phyloP scores from a whole-genome alignment of 176 grass and related monocot genomes.

The Juncus effusus region DNA sequence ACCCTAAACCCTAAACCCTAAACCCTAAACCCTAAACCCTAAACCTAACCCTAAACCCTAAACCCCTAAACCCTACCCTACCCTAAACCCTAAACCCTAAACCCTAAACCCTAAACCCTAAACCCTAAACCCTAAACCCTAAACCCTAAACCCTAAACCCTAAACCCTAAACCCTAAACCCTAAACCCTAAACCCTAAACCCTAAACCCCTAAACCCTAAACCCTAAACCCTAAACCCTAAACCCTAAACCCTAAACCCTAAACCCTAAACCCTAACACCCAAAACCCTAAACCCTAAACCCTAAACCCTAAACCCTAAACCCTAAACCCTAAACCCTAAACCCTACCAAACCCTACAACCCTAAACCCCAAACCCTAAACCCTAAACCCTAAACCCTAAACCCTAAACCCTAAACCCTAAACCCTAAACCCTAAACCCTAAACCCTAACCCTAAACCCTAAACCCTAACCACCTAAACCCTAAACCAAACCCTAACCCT shows the following conservation, averaged over 20 bases:
- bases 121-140: conserved; percentile 11
- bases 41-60: conserved; percentile 12
- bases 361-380: too few relatives aligned
- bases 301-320: conserved; percentile 29
- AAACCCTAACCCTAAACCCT: conserved; percentile 7
- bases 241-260: too few relatives aligned
- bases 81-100: not conserved
- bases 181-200: not conserved
- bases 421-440: conserved; percentile 8
- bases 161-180: not conserved
- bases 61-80: conserved; percentile 6
- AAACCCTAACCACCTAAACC: not conserved
- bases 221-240: too few relatives aligned
- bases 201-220: too few relatives aligned
- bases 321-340: conserved; percentile 33
- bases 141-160: conserved; percentile 5
- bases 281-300: too few relatives aligned
- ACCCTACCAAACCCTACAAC: too few relatives aligned
- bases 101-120: conserved; percentile 7
- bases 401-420: conserved; percentile 32
- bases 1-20: conserved; percentile 25
- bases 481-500: too few relatives aligned
- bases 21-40: conserved; percentile 18
- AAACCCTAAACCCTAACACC: too few relatives aligned
- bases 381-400: conserved; percentile 29